These are phyloP conservation scores for Metschnikowia cubensis DNA, from an alignment of 805 yeast genomes.

Conservation along the genomic window DNA sequence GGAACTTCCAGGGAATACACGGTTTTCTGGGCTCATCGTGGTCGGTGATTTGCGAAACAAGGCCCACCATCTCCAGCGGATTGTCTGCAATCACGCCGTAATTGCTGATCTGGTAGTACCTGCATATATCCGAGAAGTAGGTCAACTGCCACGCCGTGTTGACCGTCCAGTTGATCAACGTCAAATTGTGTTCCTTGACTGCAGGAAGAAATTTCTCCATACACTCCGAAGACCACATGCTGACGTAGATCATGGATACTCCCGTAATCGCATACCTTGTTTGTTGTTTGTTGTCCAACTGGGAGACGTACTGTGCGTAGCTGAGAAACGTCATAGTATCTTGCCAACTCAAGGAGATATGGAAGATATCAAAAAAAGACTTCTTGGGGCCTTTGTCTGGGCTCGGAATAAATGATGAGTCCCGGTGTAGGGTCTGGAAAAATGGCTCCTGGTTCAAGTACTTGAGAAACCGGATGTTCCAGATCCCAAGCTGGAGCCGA, in stretches of 20 bases:
- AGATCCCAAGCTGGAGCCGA: slow-evolving; percentile 37
- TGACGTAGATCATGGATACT: slow-evolving; percentile 33
- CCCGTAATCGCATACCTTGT: slow-evolving; percentile 29
- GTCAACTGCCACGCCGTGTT: slow-evolving; percentile 34
- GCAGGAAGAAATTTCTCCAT: slow-evolving; percentile 35
- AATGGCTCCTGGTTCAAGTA: slow-evolving; percentile 37
- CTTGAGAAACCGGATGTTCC: slow-evolving; percentile 38
- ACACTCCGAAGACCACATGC: slow-evolving; percentile 36
- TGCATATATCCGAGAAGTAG: slow-evolving; percentile 28
- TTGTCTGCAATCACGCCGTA: slow-evolving; percentile 36
- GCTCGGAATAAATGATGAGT: slow-evolving; percentile 26
- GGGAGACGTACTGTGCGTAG: slow-evolving; percentile 34
- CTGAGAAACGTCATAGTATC: slow-evolving; percentile 30
- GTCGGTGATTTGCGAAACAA: neutral
- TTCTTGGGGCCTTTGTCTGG: slow-evolving; percentile 9
- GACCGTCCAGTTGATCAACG: slow-evolving; percentile 39
- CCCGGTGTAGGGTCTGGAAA: slow-evolving; percentile 21
- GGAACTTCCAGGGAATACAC: slow-evolving; percentile 5
- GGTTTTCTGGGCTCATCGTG: neutral
- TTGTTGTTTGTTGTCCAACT: slow-evolving; percentile 11
- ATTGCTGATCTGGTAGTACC: slow-evolving; percentile 21
- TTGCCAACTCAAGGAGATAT: slow-evolving; percentile 35
- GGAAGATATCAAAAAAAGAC: slow-evolving; percentile 30
- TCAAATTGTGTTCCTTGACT: slow-evolving; percentile 27
- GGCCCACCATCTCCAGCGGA: slow-evolving; percentile 23